These are phyloP conservation scores for Cylindrodendrum hubeiense DNA, from an alignment of 2,329 filamentous ascomycete species.

Conservation along the genomic window DNA sequence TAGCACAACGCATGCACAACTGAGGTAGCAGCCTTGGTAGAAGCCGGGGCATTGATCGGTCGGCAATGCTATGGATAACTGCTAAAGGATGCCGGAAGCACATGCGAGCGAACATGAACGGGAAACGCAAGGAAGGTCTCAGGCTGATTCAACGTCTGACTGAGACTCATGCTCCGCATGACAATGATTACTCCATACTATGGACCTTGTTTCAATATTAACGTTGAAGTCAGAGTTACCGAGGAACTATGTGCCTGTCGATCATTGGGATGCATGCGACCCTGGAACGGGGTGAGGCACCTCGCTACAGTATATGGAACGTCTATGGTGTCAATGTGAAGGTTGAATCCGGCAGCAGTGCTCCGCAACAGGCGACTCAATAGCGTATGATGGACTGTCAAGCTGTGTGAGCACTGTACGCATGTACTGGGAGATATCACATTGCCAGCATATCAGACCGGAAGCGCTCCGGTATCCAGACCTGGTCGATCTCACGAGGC, in stretches of 20 bases:
- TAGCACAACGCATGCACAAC: background rate
- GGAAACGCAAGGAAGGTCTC: background rate
- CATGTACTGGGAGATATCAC: background rate
- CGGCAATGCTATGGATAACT: background rate
- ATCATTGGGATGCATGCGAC: background rate
- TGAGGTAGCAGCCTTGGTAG: too few relatives aligned
- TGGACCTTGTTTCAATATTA: background rate
- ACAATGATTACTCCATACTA: background rate
- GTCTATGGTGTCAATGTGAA: background rate
- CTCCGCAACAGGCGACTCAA: background rate
- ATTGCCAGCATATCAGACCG: background rate
- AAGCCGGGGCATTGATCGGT: too few relatives aligned
- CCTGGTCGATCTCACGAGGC: background rate
- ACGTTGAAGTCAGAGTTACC: background rate
- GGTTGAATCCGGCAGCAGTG: background rate
- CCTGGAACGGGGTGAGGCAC: background rate
- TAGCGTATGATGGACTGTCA: background rate
- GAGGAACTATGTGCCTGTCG: background rate
- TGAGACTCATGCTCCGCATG: background rate
- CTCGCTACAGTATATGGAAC: constrained; percentile 5
- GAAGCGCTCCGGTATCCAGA: background rate
- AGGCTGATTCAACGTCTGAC: background rate
- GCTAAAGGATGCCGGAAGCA: background rate
- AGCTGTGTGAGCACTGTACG: background rate
- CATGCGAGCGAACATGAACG: too few relatives aligned